Evolutionary conservation across 176 grass and related monocot species (phyloP), one percentile per base, ranked within the genome.

Genomic region (Dendrocalamus sinicus): DNA sequence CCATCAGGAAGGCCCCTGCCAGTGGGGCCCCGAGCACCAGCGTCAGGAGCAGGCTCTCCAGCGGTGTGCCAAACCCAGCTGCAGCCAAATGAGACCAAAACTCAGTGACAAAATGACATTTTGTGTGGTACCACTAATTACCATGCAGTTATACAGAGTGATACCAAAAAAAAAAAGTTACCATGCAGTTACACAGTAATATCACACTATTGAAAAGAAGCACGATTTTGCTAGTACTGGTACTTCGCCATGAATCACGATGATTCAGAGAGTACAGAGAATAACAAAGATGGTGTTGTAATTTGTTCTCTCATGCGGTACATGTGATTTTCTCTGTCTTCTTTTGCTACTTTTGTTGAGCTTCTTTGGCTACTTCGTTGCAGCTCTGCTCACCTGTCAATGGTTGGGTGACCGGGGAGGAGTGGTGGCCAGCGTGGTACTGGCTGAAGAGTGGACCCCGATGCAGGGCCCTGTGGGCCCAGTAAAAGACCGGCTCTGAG

Each of bases 401-500:
- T 9, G 93, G 81, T 0, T 92, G 88, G 3, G 93, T 88, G n/a
- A 94, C 90, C 11, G 51, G 24, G 14, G 90, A 91, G 73, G 74
- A 86, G 75, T 98, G 96, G 62, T 98, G 96, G 1, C 57, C 66
- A 22, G 89, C 78, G 57, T 98, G 96, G 90, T 88, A 94, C 46
- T 24, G 73, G 60, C 70, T 26, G 90, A 94, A 92, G 74, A 96
- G 86, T 32, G 83, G 83, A 73, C 32, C 75, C 63, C 64, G 2
- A 53, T 98, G 96, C 5, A 96, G 81, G 86, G 84, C 83, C 76
- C 95, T 75, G 84, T 98, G 95, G 67, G 87, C 89, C 85, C 83
- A 81, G 80, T 98, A 98, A 84, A 92, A 98, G n/a, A 90, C 58
- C 14, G 93, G 84, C 93, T 98, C 95, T 76, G 95, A 87, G 77